These are phyloP conservation scores for Candida coquimbonensis DNA, from an alignment of 805 yeast genomes.

Conservation along the genomic window DNA sequence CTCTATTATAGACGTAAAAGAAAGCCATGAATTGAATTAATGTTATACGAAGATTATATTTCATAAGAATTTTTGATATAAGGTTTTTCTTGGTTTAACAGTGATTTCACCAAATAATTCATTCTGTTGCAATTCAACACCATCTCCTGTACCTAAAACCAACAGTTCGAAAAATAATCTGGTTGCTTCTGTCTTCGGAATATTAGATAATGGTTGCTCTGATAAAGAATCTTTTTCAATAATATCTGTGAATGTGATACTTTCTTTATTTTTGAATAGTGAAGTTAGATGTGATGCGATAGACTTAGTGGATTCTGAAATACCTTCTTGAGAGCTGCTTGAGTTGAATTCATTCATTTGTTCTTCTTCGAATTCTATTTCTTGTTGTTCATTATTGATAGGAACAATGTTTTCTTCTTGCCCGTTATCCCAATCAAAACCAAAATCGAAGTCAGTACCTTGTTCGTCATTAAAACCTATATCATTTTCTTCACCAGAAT, in stretches of 20 bases:
- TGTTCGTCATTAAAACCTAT: slow-evolving; percentile 7
- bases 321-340: slow-evolving; percentile 22
- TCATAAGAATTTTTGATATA: slow-evolving; percentile 5
- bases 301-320: slow-evolving; percentile 44
- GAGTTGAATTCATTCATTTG: slow-evolving; percentile 13
- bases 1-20: too few species aligned
- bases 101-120: slow-evolving; percentile 48
- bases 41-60: neutral
- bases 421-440: slow-evolving; percentile 32
- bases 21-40: too few species aligned
- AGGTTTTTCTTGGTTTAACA: slow-evolving; percentile 5
- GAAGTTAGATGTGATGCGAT: slow-evolving; percentile 43
- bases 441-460: slow-evolving; percentile 26
- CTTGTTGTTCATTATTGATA: slow-evolving; percentile 2
- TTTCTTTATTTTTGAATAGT: slow-evolving; percentile 18
- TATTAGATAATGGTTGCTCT: slow-evolving; percentile 26
- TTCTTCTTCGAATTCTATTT: slow-evolving; percentile 18
- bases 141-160: slow-evolving; percentile 73
- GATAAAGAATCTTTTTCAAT: slow-evolving; percentile 24
- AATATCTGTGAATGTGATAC: slow-evolving; percentile 30
- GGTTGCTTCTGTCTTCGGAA: slow-evolving; percentile 53
- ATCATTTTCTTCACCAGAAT: slow-evolving; percentile 9
- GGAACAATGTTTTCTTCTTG: neutral
- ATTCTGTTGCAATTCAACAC: slow-evolving; percentile 56
- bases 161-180: slow-evolving; percentile 75